These are phyloP conservation scores for Phalaenopsis aphrodite DNA, from an alignment of 106 monocot species.

Conservation along the genomic window DNA sequence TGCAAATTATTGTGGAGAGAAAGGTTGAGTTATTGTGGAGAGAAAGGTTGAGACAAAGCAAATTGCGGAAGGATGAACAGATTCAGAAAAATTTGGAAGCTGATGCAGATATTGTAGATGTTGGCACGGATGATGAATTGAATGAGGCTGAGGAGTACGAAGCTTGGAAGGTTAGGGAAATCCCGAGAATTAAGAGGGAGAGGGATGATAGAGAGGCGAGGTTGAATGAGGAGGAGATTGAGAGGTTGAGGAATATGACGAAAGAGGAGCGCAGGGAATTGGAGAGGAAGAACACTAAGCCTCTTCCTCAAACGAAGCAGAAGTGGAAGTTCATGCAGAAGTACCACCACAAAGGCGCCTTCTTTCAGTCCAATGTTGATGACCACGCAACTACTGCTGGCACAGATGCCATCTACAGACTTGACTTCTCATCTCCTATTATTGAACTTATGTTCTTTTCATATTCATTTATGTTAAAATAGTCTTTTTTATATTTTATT, in stretches of 20 bases:
- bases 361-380: conserved; percentile 69
- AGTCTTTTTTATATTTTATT: neutral
- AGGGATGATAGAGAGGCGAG: conserved; percentile 89
- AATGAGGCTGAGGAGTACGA: conserved; percentile 98
- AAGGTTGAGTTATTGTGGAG: too few species aligned
- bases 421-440: conserved; percentile 74
- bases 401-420: conserved; percentile 47
- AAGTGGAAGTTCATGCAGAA: conserved; percentile 99
- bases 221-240: conserved; percentile 96
- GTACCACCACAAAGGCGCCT: conserved; percentile 93
- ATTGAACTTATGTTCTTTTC: neutral
- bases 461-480: neutral
- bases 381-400: conserved; percentile 47
- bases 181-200: conserved; percentile 91
- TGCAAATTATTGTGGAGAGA: too few species aligned
- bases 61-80: conserved; percentile 75
- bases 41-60: conserved; percentile 81
- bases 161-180: conserved; percentile 88
- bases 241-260: conserved; percentile 94
- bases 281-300: conserved; percentile 88
- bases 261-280: conserved; percentile 91
- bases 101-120: conserved; percentile 68
- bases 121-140: conserved; percentile 88
- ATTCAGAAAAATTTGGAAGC: conserved; percentile 79
- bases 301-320: conserved; percentile 34